Evolutionary conservation across 1,139 yeast genomes (phyloP).

Genomic region (Suhomyces guaymorum): DNA sequence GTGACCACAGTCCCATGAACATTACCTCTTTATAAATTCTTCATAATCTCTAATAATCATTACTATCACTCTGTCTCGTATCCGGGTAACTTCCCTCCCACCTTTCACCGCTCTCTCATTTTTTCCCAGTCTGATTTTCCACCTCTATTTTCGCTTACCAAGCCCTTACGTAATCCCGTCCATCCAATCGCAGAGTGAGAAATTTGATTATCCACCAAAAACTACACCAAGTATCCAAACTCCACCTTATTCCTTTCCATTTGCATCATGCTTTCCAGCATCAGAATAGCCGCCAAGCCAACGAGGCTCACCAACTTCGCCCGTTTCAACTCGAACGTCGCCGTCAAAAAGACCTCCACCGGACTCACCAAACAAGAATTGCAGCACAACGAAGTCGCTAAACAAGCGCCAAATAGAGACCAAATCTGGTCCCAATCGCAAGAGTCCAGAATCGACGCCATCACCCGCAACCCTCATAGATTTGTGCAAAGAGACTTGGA

Average conservation of each 20-base stretch:
- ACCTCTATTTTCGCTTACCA: too few species aligned
- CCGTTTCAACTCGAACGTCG: conserved; percentile 19
- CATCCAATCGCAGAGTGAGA: conserved; percentile 14
- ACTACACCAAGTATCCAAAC: too few species aligned
- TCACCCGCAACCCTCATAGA: conserved; percentile 57
- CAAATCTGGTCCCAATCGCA: conserved; percentile 74
- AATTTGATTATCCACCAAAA: conserved; percentile 10
- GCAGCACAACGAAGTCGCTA: conserved; percentile 33
- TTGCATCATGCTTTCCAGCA: conserved; percentile 15
- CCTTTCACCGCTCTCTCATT: too few species aligned
- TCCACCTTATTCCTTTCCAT: neutral
- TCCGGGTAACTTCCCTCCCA: too few species aligned
- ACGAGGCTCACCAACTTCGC: conserved; percentile 8
- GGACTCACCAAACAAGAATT: conserved; percentile 44
- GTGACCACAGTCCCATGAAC: too few species aligned
- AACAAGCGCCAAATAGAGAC: conserved; percentile 77
- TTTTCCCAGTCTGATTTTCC: too few species aligned
- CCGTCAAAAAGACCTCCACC: conserved; percentile 25
- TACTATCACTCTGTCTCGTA: too few species aligned
- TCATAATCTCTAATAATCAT: neutral
- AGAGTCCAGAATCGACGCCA: conserved; percentile 58
- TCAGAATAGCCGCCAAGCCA: conserved; percentile 15
- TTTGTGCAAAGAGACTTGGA: conserved; percentile 71
- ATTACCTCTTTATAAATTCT: too few species aligned
- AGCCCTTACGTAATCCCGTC: conserved; percentile 7